Base-by-base conservation (phyloP, 257 asterid genomes). In the Striga asiatica region DNA sequence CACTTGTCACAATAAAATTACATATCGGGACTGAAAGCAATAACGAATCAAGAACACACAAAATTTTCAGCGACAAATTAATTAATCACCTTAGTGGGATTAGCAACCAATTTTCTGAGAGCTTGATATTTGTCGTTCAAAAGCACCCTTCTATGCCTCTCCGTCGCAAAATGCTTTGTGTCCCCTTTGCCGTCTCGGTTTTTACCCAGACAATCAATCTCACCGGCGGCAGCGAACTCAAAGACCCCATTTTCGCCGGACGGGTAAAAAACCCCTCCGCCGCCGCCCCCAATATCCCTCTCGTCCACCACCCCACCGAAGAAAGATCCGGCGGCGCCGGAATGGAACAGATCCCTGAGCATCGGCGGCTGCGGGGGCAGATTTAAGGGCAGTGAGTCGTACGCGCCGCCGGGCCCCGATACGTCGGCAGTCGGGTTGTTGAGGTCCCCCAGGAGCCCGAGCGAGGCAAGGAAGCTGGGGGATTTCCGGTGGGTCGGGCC, bases 281-380 rank as follows among this genome's bases (percentile, higher is more conserved):
- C 70, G 8, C 28, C 69, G 48, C 56, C 70, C 11, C 28, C 69
- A 39, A 11, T 49, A n/a, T 84, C 95, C 46, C 81, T 72, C 43
- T 81, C 91, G 38, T 77, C 96, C 20, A 73, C 68, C 10, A 73
- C 68, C 10, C 79, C 92, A 56, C 68, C 68, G 53, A 86, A 86
- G 66, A 89, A 61, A 4, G 78, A 66, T 3, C 71, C 78, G 60
- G 38, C 38, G 38, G 38, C 38, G 38, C 12, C 7, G 54, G 94
- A 68, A 19, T 83, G 89, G 31, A 91, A 78, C 47, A 91, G 58
- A 71, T 91, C 98, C 50, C 87, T 77, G 55, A 84, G 16, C 58
- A 81, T 55, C 4, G 97, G 94, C 4, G 97, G 95, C 67, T 84
- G 95, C 23, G 92, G 94, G 0, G 81, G 81, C 2, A 84, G 84